phyloP scores from a whole-genome alignment of 2,329 filamentous ascomycete genomes.

The Neopestalotiopsis sp. region DNA sequence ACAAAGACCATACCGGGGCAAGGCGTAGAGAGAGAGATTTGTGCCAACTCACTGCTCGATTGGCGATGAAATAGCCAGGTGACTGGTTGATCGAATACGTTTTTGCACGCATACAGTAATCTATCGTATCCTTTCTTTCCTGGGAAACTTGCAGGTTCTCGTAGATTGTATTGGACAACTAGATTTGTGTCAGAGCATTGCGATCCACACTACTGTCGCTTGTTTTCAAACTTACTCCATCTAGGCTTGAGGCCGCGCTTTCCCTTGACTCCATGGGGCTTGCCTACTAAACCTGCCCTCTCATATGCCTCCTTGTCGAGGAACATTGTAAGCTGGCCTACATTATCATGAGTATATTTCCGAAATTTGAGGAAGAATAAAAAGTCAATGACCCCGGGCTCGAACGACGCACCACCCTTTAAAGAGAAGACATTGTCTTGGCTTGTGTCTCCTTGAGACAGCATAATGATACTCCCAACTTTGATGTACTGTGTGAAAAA shows the following conservation, averaged over 20 bases:
- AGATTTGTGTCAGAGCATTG: neutral
- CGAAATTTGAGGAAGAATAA: neutral
- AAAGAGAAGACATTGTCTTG: constrained; percentile 77
- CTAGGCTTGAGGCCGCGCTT: constrained; percentile 67
- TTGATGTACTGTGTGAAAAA: constrained; percentile 91
- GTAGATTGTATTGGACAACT: constrained; percentile 82
- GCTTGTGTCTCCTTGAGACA: constrained; percentile 76
- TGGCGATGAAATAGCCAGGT: constrained; percentile 82
- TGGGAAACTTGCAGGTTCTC: constrained; percentile 75
- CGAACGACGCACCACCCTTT: constrained; percentile 59
- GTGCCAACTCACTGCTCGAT: constrained; percentile 46
- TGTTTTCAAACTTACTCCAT: constrained; percentile 63
- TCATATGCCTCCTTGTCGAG: constrained; percentile 85
- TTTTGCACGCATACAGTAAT: constrained; percentile 77
- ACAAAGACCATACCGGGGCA: neutral
- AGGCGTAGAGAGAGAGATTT: neutral
- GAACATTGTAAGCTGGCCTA: constrained; percentile 75
- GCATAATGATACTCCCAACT: constrained; percentile 77
- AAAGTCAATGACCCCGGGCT: neutral
- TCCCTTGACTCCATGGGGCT: constrained; percentile 64
- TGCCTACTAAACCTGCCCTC: constrained; percentile 78
- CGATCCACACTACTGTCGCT: neutral
- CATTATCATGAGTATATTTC: neutral
- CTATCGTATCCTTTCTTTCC: constrained; percentile 85
- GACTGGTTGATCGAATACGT: constrained; percentile 70